Conservation (phyloP, 202 grass and related monocot genomes). For the Digitaria exilis region DNA sequence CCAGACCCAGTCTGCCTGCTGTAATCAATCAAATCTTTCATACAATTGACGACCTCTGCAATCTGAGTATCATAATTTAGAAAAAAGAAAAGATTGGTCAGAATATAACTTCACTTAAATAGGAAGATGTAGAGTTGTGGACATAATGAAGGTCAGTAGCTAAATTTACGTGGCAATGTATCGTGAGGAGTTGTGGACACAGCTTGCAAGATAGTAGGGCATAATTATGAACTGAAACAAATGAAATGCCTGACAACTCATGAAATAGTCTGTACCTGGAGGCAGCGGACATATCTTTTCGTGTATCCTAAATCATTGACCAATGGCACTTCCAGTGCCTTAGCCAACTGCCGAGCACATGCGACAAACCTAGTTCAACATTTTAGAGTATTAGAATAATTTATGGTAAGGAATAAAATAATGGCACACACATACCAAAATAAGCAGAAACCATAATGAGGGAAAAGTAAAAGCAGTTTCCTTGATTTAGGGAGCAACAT, state of each 20-base stretch:
- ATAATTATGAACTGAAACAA: conserved; percentile 26
- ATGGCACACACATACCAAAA: not conserved
- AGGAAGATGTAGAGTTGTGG: not conserved
- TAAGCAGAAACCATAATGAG: not conserved
- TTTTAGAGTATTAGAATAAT: conserved; percentile 14
- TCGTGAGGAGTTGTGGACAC: not conserved
- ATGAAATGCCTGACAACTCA: not conserved
- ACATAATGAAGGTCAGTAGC: not conserved
- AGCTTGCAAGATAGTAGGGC: conserved; percentile 9
- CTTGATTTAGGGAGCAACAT: not conserved
- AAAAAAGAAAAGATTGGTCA: conserved; percentile 20
- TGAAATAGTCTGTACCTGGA: conserved; percentile 65
- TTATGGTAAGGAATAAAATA: not conserved
- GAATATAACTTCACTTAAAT: not conserved
- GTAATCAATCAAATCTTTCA: conserved; percentile 90
- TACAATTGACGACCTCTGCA: conserved; percentile 85
- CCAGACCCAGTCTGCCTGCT: conserved; percentile 77
- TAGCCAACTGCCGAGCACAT: conserved; percentile 83
- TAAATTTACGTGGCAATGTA: not conserved
- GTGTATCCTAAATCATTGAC: conserved; percentile 99
- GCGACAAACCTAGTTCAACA: conserved; percentile 75
- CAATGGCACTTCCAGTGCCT: conserved; percentile 94
- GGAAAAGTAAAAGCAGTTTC: not conserved
- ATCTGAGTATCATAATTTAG: conserved; percentile 53
- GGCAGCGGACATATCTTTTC: conserved; percentile 98